These are phyloP conservation scores for Podaxis mareebaensis DNA, from an alignment of 768 basidiomycete genomes.

Conservation along the genomic window DNA sequence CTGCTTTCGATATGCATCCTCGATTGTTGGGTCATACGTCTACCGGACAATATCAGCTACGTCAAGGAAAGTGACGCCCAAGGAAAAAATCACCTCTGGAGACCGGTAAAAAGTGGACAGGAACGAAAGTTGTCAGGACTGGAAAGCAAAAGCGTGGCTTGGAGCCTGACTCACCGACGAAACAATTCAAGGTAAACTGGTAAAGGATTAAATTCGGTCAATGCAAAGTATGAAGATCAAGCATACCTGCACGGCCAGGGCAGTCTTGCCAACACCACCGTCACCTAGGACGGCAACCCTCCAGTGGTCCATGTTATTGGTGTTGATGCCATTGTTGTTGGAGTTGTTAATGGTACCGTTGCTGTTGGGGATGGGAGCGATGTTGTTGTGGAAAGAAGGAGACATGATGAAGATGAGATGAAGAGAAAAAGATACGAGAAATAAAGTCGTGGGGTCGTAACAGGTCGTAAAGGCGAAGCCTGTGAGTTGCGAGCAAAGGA, in stretches of 20 bases:
- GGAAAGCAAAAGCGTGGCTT: conserved; percentile 15
- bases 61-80: conserved; percentile 12
- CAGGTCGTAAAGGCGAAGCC: conserved; percentile 47
- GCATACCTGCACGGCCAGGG: conserved; percentile 90
- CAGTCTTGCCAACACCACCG: conserved; percentile 97
- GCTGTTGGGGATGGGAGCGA: conserved; percentile 12
- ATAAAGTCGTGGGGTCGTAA: conserved; percentile 52
- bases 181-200: conserved; percentile 94
- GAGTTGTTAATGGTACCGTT: conserved; percentile 9
- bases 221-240: conserved; percentile 6
- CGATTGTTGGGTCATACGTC: conserved; percentile 99
- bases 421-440: conserved; percentile 42
- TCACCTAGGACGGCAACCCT: conserved; percentile 95
- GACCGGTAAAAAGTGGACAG: conserved; percentile 14
- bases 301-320: conserved; percentile 78
- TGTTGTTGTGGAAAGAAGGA: conserved; percentile 22
- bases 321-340: conserved; percentile 11
- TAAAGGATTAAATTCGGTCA: conserved; percentile 13
- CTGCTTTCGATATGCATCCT: conserved; percentile 96
- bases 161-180: conserved; percentile 71
- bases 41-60: conserved; percentile 32
- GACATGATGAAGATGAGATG: conserved; percentile 32
- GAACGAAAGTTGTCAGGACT: conserved; percentile 10
- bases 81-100: conserved; percentile 52
- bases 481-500: conserved; percentile 17